Evolutionary conservation across 2,329 filamentous ascomycete genomes (phyloP), one percentile per base, ranked within the genome.

Genomic region (Corniculantispora saksenae): DNA sequence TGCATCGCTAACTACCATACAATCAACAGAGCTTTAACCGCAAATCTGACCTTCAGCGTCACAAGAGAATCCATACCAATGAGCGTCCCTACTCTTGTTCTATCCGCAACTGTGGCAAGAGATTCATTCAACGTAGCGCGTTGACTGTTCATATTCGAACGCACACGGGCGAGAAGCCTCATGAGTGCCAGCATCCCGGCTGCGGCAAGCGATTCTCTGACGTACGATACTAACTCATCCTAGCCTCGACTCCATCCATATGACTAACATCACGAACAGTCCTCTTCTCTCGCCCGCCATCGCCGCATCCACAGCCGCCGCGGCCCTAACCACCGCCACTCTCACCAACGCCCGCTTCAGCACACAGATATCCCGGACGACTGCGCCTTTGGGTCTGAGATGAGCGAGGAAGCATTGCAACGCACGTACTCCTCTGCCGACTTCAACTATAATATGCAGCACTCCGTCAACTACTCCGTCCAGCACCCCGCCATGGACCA

Each of bases 1-100:
- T 67, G 27, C 63, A 47, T 47, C 23, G 35, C 65, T 23, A 43
- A 23, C 19, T 25, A 55, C 23, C 45, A 29, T 53, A 35, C 19
- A 15, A n/a, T 72, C 35, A 70, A 32, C 69, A 91, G 89, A 89
- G 86, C 77, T 91, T 91, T 80, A 90, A 90, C 76, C 83, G 89
- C 71, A 91, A 91, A 76, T 91, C 89, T 21, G 89, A 91, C 71
- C 79, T 91, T 66, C 87, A 90, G 72, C 83, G 89, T 72, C 89
- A 91, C 72, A 89, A 89, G 72, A 84, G 89, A 67, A 91, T 91
- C 72, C 89, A 91, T 76, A 91, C 89, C 62, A 90, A 90, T 72
- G 88, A 91, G 75, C 81, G 88, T 23, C 89, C 89, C 12, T 90
- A 90, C 73, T 81, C 83, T 35, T 91, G 88, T 76, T 80, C 79